Base-by-base conservation (phyloP, 805 yeast genomes). In the Ogataea pignaliae region DNA sequence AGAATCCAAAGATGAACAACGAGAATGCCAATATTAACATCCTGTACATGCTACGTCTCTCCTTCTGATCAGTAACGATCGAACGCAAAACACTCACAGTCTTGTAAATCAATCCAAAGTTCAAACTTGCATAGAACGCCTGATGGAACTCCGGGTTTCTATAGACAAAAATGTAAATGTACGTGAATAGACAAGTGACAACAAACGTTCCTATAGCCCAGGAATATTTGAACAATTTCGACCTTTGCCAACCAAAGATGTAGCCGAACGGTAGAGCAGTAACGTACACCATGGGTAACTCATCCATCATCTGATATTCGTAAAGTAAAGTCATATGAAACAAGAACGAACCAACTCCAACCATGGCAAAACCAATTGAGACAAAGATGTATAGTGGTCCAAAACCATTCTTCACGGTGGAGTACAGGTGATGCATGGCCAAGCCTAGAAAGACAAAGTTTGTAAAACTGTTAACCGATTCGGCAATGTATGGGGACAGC, bases 221-320 rank as follows among this genome's bases (percentile, higher is more conserved):
- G 4, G 51, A 11, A 10, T 36, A 14, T 16, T 49, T 50, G n/a
- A 37, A 39, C 3, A 45, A 33, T 3, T 47, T 46, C 0, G 64
- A 45, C 34, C 56, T 58, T 26, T 54, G 46, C 61, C 62, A 65
- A 29, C 66, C 62, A 47, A 54, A 61, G 13, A 66, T 46, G 47
- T 65, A 64, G 2, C 65, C 70, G 48, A 88, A 82, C 0, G 99
- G 98, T 26, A 91, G 81, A 51, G 97, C 91, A 2, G 99, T 93
- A 17, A 96, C 97, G 66, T 93, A 93, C 50, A 93, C 88, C 99
- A 93, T 93, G 34, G 99, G 99, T 57, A 93, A 72, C 64, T 93
- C 99, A 68, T 93, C 99, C 63, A 93, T 72, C 50, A 93, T 64
- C 68, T 93, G 99, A 68, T 77, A 93, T 60, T 85, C 88, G 65